phyloP scores from a whole-genome alignment of 2,329 filamentous ascomycete genomes.

The Fonsecaea pedrosoi region DNA sequence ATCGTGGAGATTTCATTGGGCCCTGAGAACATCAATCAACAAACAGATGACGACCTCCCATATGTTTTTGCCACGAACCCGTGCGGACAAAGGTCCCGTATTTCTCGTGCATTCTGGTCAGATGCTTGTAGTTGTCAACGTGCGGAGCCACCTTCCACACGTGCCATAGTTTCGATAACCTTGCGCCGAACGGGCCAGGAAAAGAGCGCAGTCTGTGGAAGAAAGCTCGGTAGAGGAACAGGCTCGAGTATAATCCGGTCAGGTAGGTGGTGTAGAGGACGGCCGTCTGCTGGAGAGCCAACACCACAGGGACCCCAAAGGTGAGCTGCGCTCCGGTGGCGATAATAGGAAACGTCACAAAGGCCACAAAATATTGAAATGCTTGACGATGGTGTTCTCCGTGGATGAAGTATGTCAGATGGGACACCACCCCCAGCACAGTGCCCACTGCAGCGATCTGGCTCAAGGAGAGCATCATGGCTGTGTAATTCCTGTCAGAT shows the following conservation, averaged over 20 bases:
- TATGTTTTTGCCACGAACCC: conserved; percentile 37
- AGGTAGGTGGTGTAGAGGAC: conserved; percentile 12
- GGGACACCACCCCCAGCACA: conserved; percentile 13
- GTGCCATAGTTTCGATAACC: conserved; percentile 43
- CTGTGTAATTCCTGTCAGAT: not conserved
- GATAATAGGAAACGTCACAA: conserved; percentile 9
- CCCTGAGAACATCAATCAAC: conserved; percentile 5
- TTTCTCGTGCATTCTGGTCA: conserved; percentile 42
- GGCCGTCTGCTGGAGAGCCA: conserved; percentile 3
- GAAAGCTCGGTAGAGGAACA: conserved; percentile 42
- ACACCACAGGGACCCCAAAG: not conserved
- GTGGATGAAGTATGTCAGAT: conserved; percentile 19
- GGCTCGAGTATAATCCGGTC: conserved; percentile 19
- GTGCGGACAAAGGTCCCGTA: conserved; percentile 48
- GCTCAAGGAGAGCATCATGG: not conserved
- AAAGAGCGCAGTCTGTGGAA: conserved; percentile 43
- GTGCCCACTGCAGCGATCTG: conserved; percentile 7
- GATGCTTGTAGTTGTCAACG: conserved; percentile 43
- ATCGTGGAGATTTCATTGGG: conserved; percentile 29
- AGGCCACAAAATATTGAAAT: conserved; percentile 8
- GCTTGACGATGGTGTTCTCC: conserved; percentile 24
- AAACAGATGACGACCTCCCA: not conserved
- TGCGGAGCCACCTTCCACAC: conserved; percentile 41
- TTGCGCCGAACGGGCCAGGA: conserved; percentile 42
- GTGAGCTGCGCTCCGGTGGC: conserved; percentile 4